These are phyloP conservation scores for Zygotorulaspora sp. DNA, from an alignment of 805 yeast species.

Conservation along the genomic window DNA sequence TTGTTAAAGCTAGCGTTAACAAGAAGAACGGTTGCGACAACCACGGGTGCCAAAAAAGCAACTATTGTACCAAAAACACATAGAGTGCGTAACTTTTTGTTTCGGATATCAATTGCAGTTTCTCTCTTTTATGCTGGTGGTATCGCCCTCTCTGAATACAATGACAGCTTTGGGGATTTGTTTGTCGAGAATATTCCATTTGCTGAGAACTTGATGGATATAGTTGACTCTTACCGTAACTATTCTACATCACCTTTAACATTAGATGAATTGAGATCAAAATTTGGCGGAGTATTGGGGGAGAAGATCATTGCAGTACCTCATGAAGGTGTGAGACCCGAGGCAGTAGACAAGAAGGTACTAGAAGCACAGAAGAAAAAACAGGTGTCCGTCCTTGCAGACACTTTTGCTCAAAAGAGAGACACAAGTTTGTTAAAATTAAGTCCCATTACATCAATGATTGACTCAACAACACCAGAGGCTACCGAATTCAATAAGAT, in stretches of 20 bases:
- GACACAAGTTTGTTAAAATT: constrained; percentile 6
- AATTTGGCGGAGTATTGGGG: constrained; percentile 23
- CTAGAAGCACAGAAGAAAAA: not conserved
- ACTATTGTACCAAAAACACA: constrained; percentile 13
- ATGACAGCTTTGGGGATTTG: constrained; percentile 53
- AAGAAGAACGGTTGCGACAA: constrained; percentile 15
- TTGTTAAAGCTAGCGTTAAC: constrained; percentile 8
- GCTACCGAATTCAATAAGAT: constrained; percentile 15
- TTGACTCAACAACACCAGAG: constrained; percentile 3
- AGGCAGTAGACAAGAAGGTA: constrained; percentile 6
- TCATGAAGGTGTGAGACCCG: constrained; percentile 10
- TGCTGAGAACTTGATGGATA: constrained; percentile 51
- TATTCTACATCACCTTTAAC: constrained; percentile 18
- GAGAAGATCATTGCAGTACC: constrained; percentile 23
- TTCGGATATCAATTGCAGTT: constrained; percentile 32
- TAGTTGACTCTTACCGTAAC: constrained; percentile 40
- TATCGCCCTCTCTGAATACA: constrained; percentile 50
- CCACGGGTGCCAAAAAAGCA: constrained; percentile 15
- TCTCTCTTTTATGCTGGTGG: constrained; percentile 52
- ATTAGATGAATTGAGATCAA: constrained; percentile 23
- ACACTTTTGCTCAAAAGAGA: constrained; percentile 1
- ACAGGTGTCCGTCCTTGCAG: not conserved
- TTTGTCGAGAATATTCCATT: constrained; percentile 63
- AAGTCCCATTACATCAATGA: constrained; percentile 7
- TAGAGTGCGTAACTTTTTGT: constrained; percentile 33